Base-by-base conservation (phyloP, 768 basidiomycete species). In the Mycena galericulata region DNA sequence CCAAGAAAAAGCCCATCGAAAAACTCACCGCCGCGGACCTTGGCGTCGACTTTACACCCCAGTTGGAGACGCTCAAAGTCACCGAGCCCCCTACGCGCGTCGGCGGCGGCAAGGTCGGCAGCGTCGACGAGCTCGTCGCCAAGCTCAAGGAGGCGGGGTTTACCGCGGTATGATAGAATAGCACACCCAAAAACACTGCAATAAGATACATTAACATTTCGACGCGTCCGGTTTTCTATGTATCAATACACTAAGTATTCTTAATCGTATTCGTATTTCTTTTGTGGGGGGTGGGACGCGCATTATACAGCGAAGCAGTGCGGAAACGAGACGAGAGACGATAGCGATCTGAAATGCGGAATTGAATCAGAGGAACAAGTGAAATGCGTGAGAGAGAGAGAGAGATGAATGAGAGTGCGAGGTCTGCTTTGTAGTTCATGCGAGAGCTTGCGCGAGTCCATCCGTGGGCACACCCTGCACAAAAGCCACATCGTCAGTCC, bases 1-100 rank as follows among this genome's bases (percentile, higher is more conserved):
- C 98, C n/a, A 99, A 98, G 87, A 99, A 98, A 87, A 99, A 99
- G 83, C 91, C 93, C 17, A 80, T 98, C 46, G 91, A 97, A 80
- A 96, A 94, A 76, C 74, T 98, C 57, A 88, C 88, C 18, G 85
- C 95, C 1, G 83, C 85, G 26, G 95, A 96, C 72, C 89, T 99
- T 26, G 90, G 90, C 9, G 83, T 98, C 26, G 95, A 99, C 81
- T 87, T 95, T 60, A 87, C 89, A 0, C 95, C 96, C 18, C 85
- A 88, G 34, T 81, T 99, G 29, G 94, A 98, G 83, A 95, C 90
- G 0, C 74, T 99, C 75, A 94, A 93, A 73, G 93, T 99, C 27
- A 81, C 89, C 2, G 97, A 98, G 77, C 98, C 98, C 27, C 92
- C 94, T 0, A 90, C 92, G 78, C 90, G 98, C 38, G 87, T 93